phyloP scores from a whole-genome alignment of 768 basidiomycete species.

The Suillus placidus region DNA sequence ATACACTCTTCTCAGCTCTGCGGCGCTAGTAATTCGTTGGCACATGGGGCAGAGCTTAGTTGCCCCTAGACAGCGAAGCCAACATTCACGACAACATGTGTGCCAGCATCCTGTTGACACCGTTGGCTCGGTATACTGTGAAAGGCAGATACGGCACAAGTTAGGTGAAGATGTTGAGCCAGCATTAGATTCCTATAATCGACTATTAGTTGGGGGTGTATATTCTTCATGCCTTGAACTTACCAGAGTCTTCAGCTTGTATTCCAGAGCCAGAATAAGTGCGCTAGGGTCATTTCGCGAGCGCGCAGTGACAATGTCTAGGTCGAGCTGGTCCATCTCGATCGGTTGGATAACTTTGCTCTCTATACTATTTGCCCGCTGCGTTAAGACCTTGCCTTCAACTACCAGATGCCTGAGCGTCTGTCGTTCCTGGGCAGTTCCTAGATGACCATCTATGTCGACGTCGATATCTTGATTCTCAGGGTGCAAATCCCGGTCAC shows the following conservation, averaged over 20 bases:
- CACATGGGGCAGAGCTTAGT: slow-evolving; percentile 87
- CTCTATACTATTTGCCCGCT: slow-evolving; percentile 28
- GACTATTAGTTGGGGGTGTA: neutral
- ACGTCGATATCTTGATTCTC: slow-evolving; percentile 47
- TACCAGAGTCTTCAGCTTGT: slow-evolving; percentile 61
- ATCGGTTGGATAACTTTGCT: slow-evolving; percentile 44
- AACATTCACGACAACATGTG: slow-evolving; percentile 80
- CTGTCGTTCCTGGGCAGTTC: slow-evolving; percentile 29
- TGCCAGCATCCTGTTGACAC: slow-evolving; percentile 89
- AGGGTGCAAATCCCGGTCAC: slow-evolving; percentile 29
- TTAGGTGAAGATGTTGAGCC: slow-evolving; percentile 37
- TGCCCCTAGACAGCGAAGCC: slow-evolving; percentile 81
- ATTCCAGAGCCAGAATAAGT: slow-evolving; percentile 59
- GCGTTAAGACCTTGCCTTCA: slow-evolving; percentile 45
- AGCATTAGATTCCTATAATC: slow-evolving; percentile 1
- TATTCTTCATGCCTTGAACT: slow-evolving; percentile 24
- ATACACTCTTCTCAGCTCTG: slow-evolving; percentile 77
- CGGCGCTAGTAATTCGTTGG: slow-evolving; percentile 79
- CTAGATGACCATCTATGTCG: slow-evolving; percentile 31
- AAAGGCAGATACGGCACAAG: slow-evolving; percentile 80
- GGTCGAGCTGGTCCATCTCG: slow-evolving; percentile 49
- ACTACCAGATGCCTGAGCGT: slow-evolving; percentile 57
- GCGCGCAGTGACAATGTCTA: slow-evolving; percentile 52
- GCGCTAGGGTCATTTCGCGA: slow-evolving; percentile 49
- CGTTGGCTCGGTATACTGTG: slow-evolving; percentile 76